Evolutionary conservation across 306 rosid species (phyloP), one percentile per base, ranked within the genome.

Genomic region (Sphenostylis stenocarpa): DNA sequence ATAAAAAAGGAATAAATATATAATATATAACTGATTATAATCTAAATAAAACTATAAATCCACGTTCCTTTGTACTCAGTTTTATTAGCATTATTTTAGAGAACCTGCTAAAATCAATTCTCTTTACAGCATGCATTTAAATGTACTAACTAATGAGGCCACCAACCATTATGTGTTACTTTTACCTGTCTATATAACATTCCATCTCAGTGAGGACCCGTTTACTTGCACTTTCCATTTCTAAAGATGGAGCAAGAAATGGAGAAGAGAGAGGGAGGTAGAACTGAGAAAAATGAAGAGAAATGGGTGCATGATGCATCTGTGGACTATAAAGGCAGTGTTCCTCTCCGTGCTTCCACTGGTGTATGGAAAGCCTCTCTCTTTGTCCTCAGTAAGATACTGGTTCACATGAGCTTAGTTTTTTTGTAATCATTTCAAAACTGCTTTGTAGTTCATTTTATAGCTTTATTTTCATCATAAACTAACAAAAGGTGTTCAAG

Each of bases 291-390:
- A 81, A 66, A 41, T 51, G 84, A 85, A 29, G 86, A 78, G 55
- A 86, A 84, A 38, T 79, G 81, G 85, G 95, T 90, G 36, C 76
- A 70, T 66, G 95, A 88, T 81, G 71, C 64, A 23, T 88, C 95
- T 29, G 19, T 83, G 15, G 90, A 90, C 67, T 51, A 77, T 45
- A 79, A 64, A 77, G 89, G 89, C 64, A 76, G 75, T 57, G 77
- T 88, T 67, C 95, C 95, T 38, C 87, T 73, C 4, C 89, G 92
- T 53, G 84, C 88, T 70, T 81, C 86, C 17, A 90, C 95, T 53
- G 95, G 92, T 60, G 88, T 71, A 1, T 88, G 92, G 92, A 90
- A 83, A 57, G 95, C 92, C 68, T 83, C 92, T 23, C 64, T 75
- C 58, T 88, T 88, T 74, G 83, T 90, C 72, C 78, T 90, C 65